These are phyloP conservation scores for Trichoderma cornu-damae DNA, from an alignment of 2,329 filamentous ascomycete species.

Conservation along the genomic window DNA sequence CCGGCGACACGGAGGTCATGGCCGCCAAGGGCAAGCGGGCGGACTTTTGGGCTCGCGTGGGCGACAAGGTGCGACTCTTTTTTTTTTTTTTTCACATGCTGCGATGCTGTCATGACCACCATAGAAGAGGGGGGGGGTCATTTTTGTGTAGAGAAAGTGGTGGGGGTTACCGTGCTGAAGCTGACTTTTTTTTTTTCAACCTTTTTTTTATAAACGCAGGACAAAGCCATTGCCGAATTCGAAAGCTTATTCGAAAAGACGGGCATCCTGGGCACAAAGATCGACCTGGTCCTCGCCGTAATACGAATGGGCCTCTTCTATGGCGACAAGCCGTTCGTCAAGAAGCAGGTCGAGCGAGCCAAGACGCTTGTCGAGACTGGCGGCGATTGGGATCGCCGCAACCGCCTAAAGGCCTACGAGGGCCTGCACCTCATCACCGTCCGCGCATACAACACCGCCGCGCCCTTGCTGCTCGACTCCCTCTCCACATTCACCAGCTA, in stretches of 20 bases:
- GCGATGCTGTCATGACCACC: background rate
- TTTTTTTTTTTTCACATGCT: background rate
- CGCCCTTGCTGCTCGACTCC: conserved; percentile 90
- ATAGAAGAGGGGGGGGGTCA: too few species aligned
- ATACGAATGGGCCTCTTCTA: conserved; percentile 96
- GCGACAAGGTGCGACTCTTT: conserved; percentile 70
- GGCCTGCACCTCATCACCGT: conserved; percentile 89
- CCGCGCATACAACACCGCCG: conserved; percentile 82
- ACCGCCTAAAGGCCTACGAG: conserved; percentile 97
- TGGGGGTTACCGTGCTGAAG: background rate
- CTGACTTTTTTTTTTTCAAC: background rate
- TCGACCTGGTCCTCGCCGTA: conserved; percentile 93
- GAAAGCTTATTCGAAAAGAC: conserved; percentile 95
- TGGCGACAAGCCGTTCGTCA: conserved; percentile 83
- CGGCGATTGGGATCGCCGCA: conserved; percentile 97
- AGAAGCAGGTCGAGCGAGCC: conserved; percentile 89
- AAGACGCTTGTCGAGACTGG: conserved; percentile 87
- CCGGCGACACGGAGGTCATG: conserved; percentile 91
- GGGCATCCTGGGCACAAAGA: conserved; percentile 93
- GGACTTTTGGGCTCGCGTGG: conserved; percentile 92
- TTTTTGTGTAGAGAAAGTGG: background rate
- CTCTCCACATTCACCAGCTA: conserved; percentile 98
- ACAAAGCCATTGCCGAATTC: conserved; percentile 88
- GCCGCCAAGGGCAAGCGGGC: conserved; percentile 90
- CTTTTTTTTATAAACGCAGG: conserved; percentile 50